Evolutionary conservation across 345 rosid genomes (phyloP), one percentile per base, ranked within the genome.

Genomic region (Salix caprea): DNA sequence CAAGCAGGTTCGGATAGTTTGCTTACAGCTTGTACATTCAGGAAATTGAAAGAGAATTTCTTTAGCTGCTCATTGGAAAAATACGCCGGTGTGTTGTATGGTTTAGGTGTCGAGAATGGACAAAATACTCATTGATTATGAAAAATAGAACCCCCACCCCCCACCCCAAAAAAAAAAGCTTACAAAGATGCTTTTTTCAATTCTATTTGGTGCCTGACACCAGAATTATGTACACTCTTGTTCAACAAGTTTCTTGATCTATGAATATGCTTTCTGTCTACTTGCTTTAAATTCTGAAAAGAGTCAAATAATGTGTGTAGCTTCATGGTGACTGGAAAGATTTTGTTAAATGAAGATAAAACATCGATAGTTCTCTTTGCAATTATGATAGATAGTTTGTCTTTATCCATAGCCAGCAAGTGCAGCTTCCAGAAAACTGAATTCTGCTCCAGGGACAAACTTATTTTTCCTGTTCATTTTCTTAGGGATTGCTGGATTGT

Each of bases 1-100:
- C 97, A 89, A 80, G 97, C 95, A 3, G 95, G 95, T 69, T 92
- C 95, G 0, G 97, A 92, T 85, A 92, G 93, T 79, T 86, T 90
- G 87, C 90, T 90, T 54, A 92, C 97, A 36, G 87, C 87, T 32
- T 90, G 88, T 83, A 86, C 94, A 78, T 92, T 90, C 86, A 85
- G 80, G 90, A 90, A 87, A 79, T 61, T 92, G 70, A 90, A 89
- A 80, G 94, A 88, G 39, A 84, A 76, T 80, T 92, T 86, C 90
- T 88, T 92, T 77, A 79, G 79, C 82, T 90, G 91, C 32, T 88
- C 91, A 1, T 58, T 80, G 67, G 89, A 89, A 80, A 92, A 87
- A 68, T 85, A 90, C 81, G 90, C 92, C 66, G 93, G 94, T 67
- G 92, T 88, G 48, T 80, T 92, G 84, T 92, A 88, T 76, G 97